Conservation (phyloP, 495 filamentous ascomycete species). For the Podospora pseudopauciseta region DNA sequence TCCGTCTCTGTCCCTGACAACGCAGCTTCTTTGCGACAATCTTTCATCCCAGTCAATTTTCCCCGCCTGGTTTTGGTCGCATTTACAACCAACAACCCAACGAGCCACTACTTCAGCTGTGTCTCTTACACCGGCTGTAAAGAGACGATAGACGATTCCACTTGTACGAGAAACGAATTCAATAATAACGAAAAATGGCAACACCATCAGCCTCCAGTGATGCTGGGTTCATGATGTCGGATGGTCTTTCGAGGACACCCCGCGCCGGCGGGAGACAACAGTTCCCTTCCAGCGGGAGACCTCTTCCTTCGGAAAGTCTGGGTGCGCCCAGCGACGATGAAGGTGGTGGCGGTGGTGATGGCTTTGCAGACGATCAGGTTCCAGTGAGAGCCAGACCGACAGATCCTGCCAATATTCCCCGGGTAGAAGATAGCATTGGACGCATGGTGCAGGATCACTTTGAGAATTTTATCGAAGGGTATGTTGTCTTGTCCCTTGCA, state of each 20-base stretch:
- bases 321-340: slow-evolving; percentile 62
- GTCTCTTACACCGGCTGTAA: background rate
- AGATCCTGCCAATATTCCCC: slow-evolving; percentile 62
- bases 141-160: slow-evolving; percentile 11
- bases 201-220: slow-evolving; percentile 44
- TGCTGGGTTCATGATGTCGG: slow-evolving; percentile 43
- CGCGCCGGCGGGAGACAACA: slow-evolving; percentile 31
- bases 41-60: slow-evolving; percentile 5
- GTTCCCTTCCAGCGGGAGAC: slow-evolving; percentile 47
- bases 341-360: slow-evolving; percentile 53
- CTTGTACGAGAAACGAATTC: slow-evolving; percentile 5
- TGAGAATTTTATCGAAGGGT: slow-evolving; percentile 85
- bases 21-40: background rate
- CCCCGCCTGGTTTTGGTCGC: background rate
- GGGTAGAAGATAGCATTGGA: slow-evolving; percentile 83
- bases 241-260: slow-evolving; percentile 40
- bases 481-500: slow-evolving; percentile 24
- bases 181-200: slow-evolving; percentile 23
- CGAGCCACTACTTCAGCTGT: background rate
- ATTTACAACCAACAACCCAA: background rate
- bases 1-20: slow-evolving; percentile 1
- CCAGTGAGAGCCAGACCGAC: slow-evolving; percentile 54
- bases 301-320: slow-evolving; percentile 63
- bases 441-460: slow-evolving; percentile 82
- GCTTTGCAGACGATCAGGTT: slow-evolving; percentile 57